Evolutionary conservation across 73 alveolate genomes (phyloP).

Genomic region (Paramecium primaurelia): DNA sequence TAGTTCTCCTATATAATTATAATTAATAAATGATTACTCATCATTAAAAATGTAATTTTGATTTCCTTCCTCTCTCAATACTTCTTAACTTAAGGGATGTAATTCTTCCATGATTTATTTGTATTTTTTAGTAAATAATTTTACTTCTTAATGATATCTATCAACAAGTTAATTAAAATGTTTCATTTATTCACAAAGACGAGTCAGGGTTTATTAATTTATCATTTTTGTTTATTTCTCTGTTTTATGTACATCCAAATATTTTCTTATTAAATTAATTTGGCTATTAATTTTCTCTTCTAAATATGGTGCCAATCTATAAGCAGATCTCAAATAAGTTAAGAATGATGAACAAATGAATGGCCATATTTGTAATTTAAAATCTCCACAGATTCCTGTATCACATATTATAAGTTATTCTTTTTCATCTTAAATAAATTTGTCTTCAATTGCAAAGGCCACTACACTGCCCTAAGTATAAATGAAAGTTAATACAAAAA

Average conservation of each 20-base stretch:
- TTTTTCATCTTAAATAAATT: background rate
- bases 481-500: background rate
- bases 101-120: background rate
- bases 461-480: background rate
- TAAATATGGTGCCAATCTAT: background rate
- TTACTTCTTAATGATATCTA: background rate
- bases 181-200: background rate
- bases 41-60: background rate
- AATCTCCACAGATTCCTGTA: conserved; percentile 22
- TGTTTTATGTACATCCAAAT: background rate
- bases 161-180: background rate
- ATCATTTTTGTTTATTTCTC: background rate
- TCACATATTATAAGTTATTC: background rate
- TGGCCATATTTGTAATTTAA: background rate
- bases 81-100: background rate
- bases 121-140: background rate
- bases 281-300: background rate
- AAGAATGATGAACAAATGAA: background rate
- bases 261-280: background rate
- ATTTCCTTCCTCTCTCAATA: background rate
- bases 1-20: background rate
- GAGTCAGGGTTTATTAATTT: background rate
- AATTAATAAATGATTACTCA: background rate
- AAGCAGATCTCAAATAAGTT: background rate
- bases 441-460: background rate